Percentiles rank a stretch among this genome's conserved stretches.
phyloP scores from a whole-genome alignment of 2,329 filamentous ascomycete genomes.

The Thelonectria rubi region DNA sequence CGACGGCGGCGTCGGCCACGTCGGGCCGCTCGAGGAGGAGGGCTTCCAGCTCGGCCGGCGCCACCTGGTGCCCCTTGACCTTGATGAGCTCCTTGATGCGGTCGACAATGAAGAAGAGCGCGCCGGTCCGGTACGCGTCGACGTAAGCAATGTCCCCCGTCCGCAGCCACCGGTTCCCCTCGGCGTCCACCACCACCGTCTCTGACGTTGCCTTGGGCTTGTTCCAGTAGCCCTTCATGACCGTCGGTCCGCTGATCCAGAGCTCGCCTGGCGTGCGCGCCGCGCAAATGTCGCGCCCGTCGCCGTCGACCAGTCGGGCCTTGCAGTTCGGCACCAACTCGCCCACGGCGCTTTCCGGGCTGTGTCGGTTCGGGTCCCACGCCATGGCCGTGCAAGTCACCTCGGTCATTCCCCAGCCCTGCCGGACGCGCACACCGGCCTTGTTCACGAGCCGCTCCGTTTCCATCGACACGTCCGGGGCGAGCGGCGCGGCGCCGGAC shows the following conservation, averaged over 20 bases:
- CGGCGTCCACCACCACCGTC: slow-evolving; percentile 57
- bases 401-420: slow-evolving; percentile 92
- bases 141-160: slow-evolving; percentile 79
- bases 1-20: slow-evolving; percentile 77
- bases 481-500: slow-evolving; percentile 75
- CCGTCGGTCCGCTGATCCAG: slow-evolving; percentile 74
- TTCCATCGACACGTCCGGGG: slow-evolving; percentile 54
- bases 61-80: slow-evolving; percentile 77
- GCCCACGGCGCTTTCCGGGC: slow-evolving; percentile 28
- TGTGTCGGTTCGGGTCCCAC: slow-evolving; percentile 70
- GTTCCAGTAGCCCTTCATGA: slow-evolving; percentile 81
- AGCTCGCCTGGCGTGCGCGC: slow-evolving; percentile 70
- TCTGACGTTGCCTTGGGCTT: slow-evolving; percentile 73
- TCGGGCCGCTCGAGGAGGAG: slow-evolving; percentile 73
- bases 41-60: slow-evolving; percentile 79
- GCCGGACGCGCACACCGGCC: slow-evolving; percentile 53
- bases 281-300: slow-evolving; percentile 58
- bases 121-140: slow-evolving; percentile 61
- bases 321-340: slow-evolving; percentile 52
- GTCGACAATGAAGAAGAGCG: slow-evolving; percentile 71
- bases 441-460: slow-evolving; percentile 62
- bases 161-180: slow-evolving; percentile 71
- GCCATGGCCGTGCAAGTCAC: slow-evolving; percentile 74
- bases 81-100: slow-evolving; percentile 72
- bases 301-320: slow-evolving; percentile 71